Base-by-base conservation (phyloP, 192 early-diverging fungal species). In the Mycoemilia scoparia region DNA sequence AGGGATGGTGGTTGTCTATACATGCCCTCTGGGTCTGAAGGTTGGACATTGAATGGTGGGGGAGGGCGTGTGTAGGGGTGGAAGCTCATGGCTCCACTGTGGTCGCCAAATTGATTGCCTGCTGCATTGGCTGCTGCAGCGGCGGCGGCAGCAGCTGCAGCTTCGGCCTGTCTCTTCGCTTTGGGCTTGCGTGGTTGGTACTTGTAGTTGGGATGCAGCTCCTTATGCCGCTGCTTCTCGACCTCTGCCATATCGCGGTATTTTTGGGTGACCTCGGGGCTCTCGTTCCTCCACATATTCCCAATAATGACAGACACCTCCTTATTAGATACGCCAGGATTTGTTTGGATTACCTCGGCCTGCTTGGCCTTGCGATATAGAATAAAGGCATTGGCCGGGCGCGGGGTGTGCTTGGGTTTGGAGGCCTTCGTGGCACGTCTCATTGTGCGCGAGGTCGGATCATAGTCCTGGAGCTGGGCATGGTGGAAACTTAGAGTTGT, bases 221-320 rank as follows among this genome's bases (percentile, higher is more conserved):
- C 49, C 40, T 57, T 60, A 49, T 69, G 66, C 46, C 56, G 57
- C 35, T 65, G 54, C 36, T 69, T 69, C 18, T 57, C 57, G 8
- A 58, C 20, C 38, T 69, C 57, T 5, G 66, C 62, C 43, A 51
- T 54, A 46, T 60, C 51, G 23, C 51, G 51, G 43, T 49, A 69
- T 38, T 69, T 51, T 27, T 69, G 58, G 51, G 57, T 54, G 12
- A 69, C 51, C 7, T 43, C 25, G 2, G 57, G 47, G 12, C 45
- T 42, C 31, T 65, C 66, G 22, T 34, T 26, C 43, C 58, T 60
- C 66, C 66, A 69, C 66, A 69, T 65, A 36, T 69, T 45, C 4
- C 62, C 62, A 31, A 69, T 64, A 16, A 60, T 69, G 30, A 64
- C 66, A 11, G 68, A 70, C 5, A 69, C 60, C 26, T 61, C 58